These are phyloP conservation scores for Xylaria arbuscula DNA, from an alignment of 2,329 filamentous ascomycete species.

Conservation along the genomic window DNA sequence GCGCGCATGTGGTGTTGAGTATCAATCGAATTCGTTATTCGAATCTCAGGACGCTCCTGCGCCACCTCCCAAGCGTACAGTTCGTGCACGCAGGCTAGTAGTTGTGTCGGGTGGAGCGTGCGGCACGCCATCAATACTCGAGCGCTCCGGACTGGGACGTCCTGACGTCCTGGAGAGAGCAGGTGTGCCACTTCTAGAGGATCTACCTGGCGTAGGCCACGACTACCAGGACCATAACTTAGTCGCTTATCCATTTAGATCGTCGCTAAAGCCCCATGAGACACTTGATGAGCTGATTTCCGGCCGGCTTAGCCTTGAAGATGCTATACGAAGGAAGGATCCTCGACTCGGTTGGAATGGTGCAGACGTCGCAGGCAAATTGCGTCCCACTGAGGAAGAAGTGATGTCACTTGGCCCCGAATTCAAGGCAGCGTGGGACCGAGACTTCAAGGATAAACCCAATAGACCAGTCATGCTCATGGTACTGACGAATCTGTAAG, in stretches of 20 bases:
- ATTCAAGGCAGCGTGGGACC: conserved; percentile 62
- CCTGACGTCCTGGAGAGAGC: conserved; percentile 55
- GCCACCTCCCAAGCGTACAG: conserved; percentile 43
- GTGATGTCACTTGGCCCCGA: conserved; percentile 61
- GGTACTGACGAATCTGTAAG: conserved; percentile 53
- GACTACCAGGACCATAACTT: conserved; percentile 65
- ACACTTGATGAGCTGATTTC: conserved; percentile 53
- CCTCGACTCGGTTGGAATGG: conserved; percentile 64
- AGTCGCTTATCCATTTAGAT: conserved; percentile 61
- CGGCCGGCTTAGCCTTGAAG: conserved; percentile 42
- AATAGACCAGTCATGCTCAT: conserved; percentile 60
- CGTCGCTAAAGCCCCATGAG: conserved; percentile 59
- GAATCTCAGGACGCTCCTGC: conserved; percentile 47
- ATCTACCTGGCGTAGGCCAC: conserved; percentile 64
- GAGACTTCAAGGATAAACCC: conserved; percentile 56
- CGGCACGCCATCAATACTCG: conserved; percentile 66
- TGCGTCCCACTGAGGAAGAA: conserved; percentile 62
- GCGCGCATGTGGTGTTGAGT: conserved; percentile 66
- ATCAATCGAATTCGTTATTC: conserved; percentile 59
- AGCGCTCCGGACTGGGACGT: conserved; percentile 71
- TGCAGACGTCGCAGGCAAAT: conserved; percentile 62
- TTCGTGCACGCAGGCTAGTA: conserved; percentile 67
- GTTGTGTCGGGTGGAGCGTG: conserved; percentile 61
- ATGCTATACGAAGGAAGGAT: conserved; percentile 42
- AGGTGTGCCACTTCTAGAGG: conserved; percentile 60